Evolutionary conservation across 257 asterid genomes (phyloP).

Genomic region (Echium plantagineum): DNA sequence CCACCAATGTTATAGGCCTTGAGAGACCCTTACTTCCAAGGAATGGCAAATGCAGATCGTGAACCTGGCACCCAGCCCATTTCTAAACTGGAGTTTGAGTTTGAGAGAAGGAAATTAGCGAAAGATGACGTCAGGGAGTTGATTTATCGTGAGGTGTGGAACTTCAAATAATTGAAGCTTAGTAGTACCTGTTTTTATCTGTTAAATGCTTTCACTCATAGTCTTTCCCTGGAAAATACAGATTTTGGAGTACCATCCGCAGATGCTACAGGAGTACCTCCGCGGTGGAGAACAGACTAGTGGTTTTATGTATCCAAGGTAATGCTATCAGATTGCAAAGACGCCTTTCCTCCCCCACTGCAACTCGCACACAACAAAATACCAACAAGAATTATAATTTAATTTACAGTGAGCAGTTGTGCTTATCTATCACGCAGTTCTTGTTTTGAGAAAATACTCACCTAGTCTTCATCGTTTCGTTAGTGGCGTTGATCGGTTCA

Average conservation of each 20-base stretch:
- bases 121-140: constrained; percentile 11
- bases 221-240: constrained; percentile 25
- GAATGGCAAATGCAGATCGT: constrained; percentile 7
- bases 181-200: constrained; percentile 5
- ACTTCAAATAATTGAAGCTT: not conserved
- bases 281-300: constrained; percentile 72
- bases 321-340: constrained; percentile 1
- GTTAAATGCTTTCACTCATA: constrained; percentile 2
- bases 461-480: constrained; percentile 2
- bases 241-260: constrained; percentile 87
- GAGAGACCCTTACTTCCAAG: constrained; percentile 7
- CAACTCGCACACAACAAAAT: too few relatives aligned
- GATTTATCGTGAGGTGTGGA: constrained; percentile 6
- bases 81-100: constrained; percentile 10
- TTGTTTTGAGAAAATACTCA: constrained; percentile 11
- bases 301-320: constrained; percentile 87
- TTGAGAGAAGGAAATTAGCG: constrained; percentile 5
- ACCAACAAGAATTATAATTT: too few relatives aligned
- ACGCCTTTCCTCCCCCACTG: too few relatives aligned
- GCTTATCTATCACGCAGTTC: constrained; percentile 1
- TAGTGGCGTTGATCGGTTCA: constrained; percentile 95
- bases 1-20: constrained; percentile 4
- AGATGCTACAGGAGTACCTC: constrained; percentile 70
- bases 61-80: constrained; percentile 8
- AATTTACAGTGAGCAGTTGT: not conserved